Evolutionary conservation across 2,329 filamentous ascomycete species (phyloP).

Genomic region (Arthrobotrys iridis): DNA sequence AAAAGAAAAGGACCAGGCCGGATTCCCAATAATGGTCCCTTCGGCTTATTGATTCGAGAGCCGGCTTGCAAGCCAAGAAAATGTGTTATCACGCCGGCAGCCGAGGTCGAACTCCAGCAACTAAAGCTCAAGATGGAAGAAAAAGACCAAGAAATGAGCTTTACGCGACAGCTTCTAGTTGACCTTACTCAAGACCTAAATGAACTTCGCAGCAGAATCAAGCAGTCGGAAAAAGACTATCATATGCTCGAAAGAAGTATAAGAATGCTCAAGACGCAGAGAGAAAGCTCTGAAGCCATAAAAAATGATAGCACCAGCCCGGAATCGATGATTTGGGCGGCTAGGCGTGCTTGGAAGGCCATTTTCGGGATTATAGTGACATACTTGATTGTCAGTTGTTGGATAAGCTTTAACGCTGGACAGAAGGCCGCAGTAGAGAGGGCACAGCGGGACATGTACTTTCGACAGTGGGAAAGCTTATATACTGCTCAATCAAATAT

Average conservation of each 20-base stretch:
- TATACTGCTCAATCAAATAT: background rate
- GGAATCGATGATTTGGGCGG: background rate
- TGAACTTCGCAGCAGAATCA: background rate
- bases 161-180: background rate
- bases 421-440: background rate
- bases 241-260: too few species aligned
- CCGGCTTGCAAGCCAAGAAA: background rate
- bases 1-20: background rate
- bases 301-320: background rate
- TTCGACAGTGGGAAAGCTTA: background rate
- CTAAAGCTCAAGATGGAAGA: background rate
- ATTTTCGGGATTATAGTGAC: background rate
- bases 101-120: background rate
- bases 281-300: too few species aligned
- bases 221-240: background rate
- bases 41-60: background rate
- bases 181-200: background rate
- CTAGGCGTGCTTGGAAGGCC: background rate
- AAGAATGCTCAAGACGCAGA: too few species aligned
- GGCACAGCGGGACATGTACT: background rate
- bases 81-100: background rate
- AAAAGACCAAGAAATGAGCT: background rate
- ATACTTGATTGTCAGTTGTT: background rate
- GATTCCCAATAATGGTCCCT: background rate
- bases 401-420: background rate